These are phyloP conservation scores for Mycocentrospora acerina DNA, from an alignment of 2,329 filamentous ascomycete species.

Conservation along the genomic window DNA sequence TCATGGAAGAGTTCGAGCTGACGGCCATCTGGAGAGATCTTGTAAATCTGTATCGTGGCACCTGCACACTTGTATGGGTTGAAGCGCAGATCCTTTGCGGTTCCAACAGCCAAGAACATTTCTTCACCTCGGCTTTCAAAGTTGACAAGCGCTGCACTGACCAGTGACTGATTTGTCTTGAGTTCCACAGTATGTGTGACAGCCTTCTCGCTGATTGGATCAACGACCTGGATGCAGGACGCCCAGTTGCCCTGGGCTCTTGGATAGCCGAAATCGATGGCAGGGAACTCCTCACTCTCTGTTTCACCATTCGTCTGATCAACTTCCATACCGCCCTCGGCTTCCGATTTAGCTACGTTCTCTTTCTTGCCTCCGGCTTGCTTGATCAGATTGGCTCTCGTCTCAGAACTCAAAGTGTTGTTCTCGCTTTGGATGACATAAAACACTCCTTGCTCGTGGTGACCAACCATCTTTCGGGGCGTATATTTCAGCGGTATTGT, in stretches of 20 bases:
- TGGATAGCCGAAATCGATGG: conserved; percentile 87
- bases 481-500: conserved; percentile 87
- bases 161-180: conserved; percentile 85
- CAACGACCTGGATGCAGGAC: conserved; percentile 90
- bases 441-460: conserved; percentile 85
- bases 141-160: conserved; percentile 79
- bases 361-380: conserved; percentile 55
- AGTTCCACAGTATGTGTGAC: conserved; percentile 80
- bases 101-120: conserved; percentile 89
- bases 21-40: conserved; percentile 82
- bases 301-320: conserved; percentile 17
- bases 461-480: conserved; percentile 80
- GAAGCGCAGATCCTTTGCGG: conserved; percentile 83
- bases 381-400: conserved; percentile 71
- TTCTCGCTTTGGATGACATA: conserved; percentile 95
- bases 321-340: conserved; percentile 35
- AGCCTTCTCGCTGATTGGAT: conserved; percentile 69
- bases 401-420: conserved; percentile 81
- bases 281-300: conserved; percentile 60
- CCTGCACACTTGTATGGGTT: conserved; percentile 70
- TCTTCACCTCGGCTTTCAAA: conserved; percentile 85
- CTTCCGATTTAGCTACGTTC: conserved; percentile 34
- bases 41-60: conserved; percentile 90
- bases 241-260: conserved; percentile 85
- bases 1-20: conserved; percentile 95